Percentiles rank a stretch among this genome's conserved stretches.
Conservation (phyloP, 73 alveolate species). For the Tetrahymena malaccensis region DNA sequence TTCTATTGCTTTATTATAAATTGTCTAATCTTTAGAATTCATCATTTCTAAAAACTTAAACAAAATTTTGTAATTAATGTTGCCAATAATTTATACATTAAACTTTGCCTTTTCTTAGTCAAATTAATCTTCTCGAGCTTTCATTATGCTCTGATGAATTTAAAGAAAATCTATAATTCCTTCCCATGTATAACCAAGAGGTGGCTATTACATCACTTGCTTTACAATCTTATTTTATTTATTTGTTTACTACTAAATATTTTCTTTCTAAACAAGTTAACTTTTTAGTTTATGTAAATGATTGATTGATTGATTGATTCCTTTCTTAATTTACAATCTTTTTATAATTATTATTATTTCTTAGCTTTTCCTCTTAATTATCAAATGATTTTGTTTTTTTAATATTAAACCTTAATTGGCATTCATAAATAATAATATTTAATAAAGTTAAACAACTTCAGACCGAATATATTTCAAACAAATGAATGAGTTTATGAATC, state of each 20-base stretch:
- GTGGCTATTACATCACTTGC: not conserved
- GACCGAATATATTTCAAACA: not conserved
- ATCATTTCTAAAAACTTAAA: not conserved
- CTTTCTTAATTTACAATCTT: not conserved
- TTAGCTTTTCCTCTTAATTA: not conserved
- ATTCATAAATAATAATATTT: not conserved
- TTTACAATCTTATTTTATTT: not conserved
- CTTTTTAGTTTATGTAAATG: not conserved
- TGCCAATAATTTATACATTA: not conserved
- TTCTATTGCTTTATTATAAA: not conserved
- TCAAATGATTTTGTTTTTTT: not conserved
- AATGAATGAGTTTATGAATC: no score
- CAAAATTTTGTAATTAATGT: not conserved
- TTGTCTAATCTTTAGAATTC: not conserved
- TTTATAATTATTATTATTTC: not conserved
- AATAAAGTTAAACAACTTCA: not conserved
- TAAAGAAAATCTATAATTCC: not conserved
- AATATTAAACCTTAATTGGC: not conserved
- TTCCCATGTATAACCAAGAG: slow-evolving; percentile 1
- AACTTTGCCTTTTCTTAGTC: not conserved
- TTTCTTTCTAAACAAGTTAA: not conserved
- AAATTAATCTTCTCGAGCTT: not conserved
- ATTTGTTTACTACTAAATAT: not conserved
- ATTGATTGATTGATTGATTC: not conserved
- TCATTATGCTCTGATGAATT: not conserved